Percentiles rank a stretch among this genome's conserved stretches.
Conservation (phyloP, 1,284 basidiomycete genomes). For the Ustilago nuda region DNA sequence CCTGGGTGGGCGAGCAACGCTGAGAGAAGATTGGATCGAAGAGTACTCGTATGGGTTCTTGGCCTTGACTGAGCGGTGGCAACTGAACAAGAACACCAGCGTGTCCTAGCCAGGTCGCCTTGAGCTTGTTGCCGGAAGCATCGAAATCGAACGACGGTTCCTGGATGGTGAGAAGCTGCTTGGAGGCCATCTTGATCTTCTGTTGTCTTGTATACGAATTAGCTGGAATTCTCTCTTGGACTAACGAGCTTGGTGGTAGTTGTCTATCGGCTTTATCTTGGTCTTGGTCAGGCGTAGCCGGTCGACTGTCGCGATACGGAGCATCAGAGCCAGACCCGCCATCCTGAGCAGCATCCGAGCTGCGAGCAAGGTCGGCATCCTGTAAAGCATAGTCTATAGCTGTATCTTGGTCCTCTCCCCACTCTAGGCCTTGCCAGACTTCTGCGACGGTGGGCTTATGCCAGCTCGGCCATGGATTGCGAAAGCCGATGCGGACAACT, state of each 20-base stretch:
- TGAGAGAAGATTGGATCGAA: conserved; percentile 68
- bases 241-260: conserved; percentile 4
- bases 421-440: conserved; percentile 58
- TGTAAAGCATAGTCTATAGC: conserved; percentile 35
- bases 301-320: conserved; percentile 28
- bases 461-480: conserved; percentile 64
- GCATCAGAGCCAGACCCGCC: conserved; percentile 1
- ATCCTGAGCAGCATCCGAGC: not conserved
- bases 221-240: conserved; percentile 5
- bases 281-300: conserved; percentile 14
- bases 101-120: conserved; percentile 66
- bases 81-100: conserved; percentile 63
- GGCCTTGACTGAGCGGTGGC: conserved; percentile 17
- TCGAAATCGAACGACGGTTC: conserved; percentile 44
- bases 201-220: conserved; percentile 28
- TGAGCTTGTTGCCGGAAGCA: conserved; percentile 13
- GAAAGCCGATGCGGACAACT: conserved; percentile 53
- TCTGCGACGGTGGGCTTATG: conserved; percentile 55
- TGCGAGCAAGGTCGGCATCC: conserved; percentile 15
- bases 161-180: conserved; percentile 36
- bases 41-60: conserved; percentile 46
- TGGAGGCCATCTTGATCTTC: conserved; percentile 25
- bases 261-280: conserved; percentile 4
- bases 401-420: conserved; percentile 52
- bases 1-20: conserved; percentile 64